Evolutionary conservation across 2,329 filamentous ascomycete genomes (phyloP).

Genomic region (Diaporthe velutina): DNA sequence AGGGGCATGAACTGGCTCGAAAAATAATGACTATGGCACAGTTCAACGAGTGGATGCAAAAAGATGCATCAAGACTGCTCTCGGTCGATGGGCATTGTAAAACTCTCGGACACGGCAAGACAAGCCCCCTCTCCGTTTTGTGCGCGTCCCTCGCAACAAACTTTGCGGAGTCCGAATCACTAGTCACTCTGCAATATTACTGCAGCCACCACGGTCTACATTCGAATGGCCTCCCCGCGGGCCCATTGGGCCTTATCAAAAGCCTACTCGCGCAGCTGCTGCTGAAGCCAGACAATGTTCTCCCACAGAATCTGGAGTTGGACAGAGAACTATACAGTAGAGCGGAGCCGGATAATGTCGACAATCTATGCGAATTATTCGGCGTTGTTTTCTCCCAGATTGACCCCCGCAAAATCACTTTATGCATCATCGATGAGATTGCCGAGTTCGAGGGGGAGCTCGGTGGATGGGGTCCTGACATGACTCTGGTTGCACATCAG

Average conservation of each 20-base stretch:
- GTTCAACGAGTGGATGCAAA: background rate
- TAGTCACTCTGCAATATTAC: conserved; percentile 12
- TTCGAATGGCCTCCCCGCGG: background rate
- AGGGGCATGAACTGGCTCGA: background rate
- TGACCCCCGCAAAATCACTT: background rate
- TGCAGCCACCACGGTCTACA: background rate
- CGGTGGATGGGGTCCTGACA: background rate
- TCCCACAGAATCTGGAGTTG: background rate
- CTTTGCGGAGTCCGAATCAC: background rate
- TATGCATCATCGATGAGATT: conserved; percentile 28
- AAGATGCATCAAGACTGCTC: background rate
- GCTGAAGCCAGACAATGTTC: background rate
- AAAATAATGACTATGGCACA: background rate
- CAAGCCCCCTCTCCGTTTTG: conserved; percentile 21
- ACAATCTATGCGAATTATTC: conserved; percentile 18
- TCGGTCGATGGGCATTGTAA: conserved; percentile 21
- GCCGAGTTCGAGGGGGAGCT: conserved; percentile 20
- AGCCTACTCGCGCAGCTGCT: conserved; percentile 23
- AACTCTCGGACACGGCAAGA: conserved; percentile 2
- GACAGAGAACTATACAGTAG: background rate
- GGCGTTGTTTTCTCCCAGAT: conserved; percentile 2
- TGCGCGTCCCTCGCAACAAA: conserved; percentile 4
- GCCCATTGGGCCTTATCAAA: conserved; percentile 7
- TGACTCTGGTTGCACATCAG: conserved; percentile 3
- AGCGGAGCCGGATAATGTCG: background rate